Evolutionary conservation across 495 filamentous ascomycete species (phyloP).

Genomic region (Trichoderma asperelloides): DNA sequence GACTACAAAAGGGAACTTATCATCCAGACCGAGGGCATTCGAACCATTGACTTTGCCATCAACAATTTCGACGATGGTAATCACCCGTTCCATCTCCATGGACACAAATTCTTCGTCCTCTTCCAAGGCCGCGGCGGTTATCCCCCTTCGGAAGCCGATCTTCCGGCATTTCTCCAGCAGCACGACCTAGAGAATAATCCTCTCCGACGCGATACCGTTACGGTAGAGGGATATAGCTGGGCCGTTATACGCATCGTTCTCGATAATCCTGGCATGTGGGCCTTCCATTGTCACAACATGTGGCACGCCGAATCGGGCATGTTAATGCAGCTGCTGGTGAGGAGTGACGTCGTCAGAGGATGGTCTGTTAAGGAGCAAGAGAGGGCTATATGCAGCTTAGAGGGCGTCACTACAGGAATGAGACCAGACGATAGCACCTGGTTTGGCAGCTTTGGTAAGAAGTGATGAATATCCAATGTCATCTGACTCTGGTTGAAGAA

Average conservation of each 20-base stretch:
- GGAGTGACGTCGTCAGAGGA: not conserved
- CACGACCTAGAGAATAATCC: slow-evolving; percentile 13
- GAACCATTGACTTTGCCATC: slow-evolving; percentile 26
- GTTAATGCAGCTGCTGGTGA: slow-evolving; percentile 46
- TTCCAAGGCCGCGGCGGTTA: not conserved
- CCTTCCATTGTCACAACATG: slow-evolving; percentile 45
- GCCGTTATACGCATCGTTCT: slow-evolving; percentile 32
- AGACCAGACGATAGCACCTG: not conserved
- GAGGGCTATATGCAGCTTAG: not conserved
- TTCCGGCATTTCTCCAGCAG: not conserved
- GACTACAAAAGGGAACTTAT: slow-evolving; percentile 54
- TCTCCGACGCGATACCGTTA: slow-evolving; percentile 31
- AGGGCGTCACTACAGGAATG: not conserved
- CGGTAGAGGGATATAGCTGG: slow-evolving; percentile 33
- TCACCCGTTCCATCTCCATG: slow-evolving; percentile 39
- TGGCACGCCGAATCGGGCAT: slow-evolving; percentile 54
- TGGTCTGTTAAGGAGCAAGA: not conserved
- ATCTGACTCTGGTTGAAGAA: not conserved
- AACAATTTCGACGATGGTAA: slow-evolving; percentile 58
- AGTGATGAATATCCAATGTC: not conserved
- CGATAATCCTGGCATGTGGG: slow-evolving; percentile 46
- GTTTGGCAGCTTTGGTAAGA: not conserved
- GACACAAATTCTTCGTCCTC: slow-evolving; percentile 48
- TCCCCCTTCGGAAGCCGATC: not conserved
- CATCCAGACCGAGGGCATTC: slow-evolving; percentile 8